A percentile compares a stretch with the other conserved stretches of the same genome.
These are phyloP conservation scores for Sporothrix brasiliensis DNA, from an alignment of 2,329 filamentous ascomycete genomes.

Conservation along the genomic window DNA sequence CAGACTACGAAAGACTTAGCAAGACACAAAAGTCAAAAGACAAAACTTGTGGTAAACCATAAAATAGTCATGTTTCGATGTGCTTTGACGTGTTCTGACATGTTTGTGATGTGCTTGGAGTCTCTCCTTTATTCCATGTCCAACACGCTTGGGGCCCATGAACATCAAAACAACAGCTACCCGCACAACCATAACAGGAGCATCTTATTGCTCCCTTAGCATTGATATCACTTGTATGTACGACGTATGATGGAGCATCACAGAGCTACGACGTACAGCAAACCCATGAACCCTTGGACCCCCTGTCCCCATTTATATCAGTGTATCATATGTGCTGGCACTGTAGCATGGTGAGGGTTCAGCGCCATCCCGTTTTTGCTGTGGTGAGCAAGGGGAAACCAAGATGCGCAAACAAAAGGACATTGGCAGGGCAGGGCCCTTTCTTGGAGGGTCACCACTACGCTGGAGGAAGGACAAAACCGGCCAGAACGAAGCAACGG, in stretches of 20 bases:
- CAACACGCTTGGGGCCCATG: too few species aligned
- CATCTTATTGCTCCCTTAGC: constrained; percentile 10
- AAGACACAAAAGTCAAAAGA: not conserved
- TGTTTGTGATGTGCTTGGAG: not conserved
- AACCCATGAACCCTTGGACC: too few species aligned
- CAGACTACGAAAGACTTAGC: too few species aligned
- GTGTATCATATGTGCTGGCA: not conserved
- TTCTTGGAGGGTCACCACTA: constrained; percentile 4
- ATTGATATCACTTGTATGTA: not conserved
- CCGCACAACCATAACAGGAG: not conserved
- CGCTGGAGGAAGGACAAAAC: not conserved
- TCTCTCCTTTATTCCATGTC: not conserved
- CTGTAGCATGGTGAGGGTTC: not conserved
- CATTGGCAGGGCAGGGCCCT: not conserved
- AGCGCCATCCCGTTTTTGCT: constrained; percentile 24
- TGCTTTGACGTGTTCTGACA: not conserved
- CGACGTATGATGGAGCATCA: too few species aligned
- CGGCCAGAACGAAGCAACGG: constrained; percentile 1
- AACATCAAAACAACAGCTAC: not conserved
- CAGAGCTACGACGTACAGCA: too few species aligned
- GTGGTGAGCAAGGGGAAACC: constrained; percentile 3
- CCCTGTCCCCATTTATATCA: too few species aligned
- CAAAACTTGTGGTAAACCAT: not conserved
- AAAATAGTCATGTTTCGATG: not conserved
- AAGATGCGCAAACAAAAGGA: constrained; percentile 13